Evolutionary conservation across 78 protist species (phyloP).

Genomic region (Dictyostelium firmibasis): DNA sequence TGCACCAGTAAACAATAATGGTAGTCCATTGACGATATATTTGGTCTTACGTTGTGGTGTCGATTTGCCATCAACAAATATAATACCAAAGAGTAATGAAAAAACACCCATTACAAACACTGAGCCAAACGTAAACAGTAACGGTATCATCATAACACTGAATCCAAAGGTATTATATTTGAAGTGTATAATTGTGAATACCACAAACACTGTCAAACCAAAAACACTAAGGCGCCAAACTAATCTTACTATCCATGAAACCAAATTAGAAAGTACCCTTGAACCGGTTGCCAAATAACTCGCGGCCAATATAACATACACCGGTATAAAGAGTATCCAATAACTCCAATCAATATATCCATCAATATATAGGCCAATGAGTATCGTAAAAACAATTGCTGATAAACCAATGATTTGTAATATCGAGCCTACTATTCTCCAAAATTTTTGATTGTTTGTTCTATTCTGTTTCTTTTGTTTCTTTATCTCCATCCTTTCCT

Average conservation of each 20-base stretch:
- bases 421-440: slow-evolving; percentile 27
- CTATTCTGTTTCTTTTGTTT: background rate
- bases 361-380: slow-evolving; percentile 17
- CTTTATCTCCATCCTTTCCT: background rate
- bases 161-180: background rate
- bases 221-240: slow-evolving; percentile 13
- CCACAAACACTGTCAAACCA: background rate
- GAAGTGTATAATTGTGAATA: background rate
- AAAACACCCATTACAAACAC: slow-evolving; percentile 15
- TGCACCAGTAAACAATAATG: slow-evolving; percentile 27
- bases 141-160: slow-evolving; percentile 1
- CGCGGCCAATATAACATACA: slow-evolving; percentile 1
- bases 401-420: slow-evolving; percentile 25
- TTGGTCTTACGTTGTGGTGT: slow-evolving; percentile 22
- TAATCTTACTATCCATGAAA: slow-evolving; percentile 28
- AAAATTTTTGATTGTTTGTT: slow-evolving; percentile 19
- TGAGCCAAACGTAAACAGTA: background rate
- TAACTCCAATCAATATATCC: slow-evolving; percentile 8
- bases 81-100: background rate
- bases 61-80: background rate
- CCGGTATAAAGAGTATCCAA: slow-evolving; percentile 42
- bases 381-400: slow-evolving; percentile 18
- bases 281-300: background rate
- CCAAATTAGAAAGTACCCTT: slow-evolving; percentile 1
- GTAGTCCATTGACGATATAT: slow-evolving; percentile 32